Percentiles rank a stretch among this genome's conserved stretches.
Evolutionary conservation across 345 rosid genomes (phyloP).

Genomic region (Rhodamnia rubescens): DNA sequence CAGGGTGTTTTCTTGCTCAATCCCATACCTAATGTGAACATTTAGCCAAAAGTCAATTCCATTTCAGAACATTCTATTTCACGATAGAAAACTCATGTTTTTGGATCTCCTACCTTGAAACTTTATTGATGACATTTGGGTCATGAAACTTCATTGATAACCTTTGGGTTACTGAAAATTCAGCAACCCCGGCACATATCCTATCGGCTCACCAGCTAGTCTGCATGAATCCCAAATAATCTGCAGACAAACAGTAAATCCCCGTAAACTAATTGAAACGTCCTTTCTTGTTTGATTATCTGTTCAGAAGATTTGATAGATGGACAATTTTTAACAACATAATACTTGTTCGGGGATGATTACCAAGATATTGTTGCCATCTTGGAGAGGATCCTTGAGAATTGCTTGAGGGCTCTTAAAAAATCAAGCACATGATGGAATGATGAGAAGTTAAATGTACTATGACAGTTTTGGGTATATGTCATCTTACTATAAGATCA

Average conservation of each 20-base stretch:
- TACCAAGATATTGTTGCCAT: constrained; percentile 89
- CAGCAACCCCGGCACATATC: constrained; percentile 67
- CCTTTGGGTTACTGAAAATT: constrained; percentile 38
- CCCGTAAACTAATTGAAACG: not conserved
- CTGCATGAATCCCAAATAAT: constrained; percentile 78
- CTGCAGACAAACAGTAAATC: constrained; percentile 18
- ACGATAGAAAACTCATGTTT: not conserved
- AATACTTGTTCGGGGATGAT: constrained; percentile 4
- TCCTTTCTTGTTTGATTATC: not conserved
- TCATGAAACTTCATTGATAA: too few relatives aligned
- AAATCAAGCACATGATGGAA: too few relatives aligned
- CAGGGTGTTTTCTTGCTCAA: constrained; percentile 95
- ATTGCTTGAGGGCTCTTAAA: constrained; percentile 57
- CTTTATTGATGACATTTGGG: constrained; percentile 4
- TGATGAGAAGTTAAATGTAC: too few relatives aligned
- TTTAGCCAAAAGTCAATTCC: not conserved
- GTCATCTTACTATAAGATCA: too few relatives aligned
- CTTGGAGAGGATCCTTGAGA: constrained; percentile 83
- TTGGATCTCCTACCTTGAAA: constrained; percentile 44
- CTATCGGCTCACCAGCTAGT: constrained; percentile 82
- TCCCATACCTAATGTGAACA: constrained; percentile 44
- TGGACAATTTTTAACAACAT: not conserved
- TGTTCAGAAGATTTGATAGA: rapidly evolving
- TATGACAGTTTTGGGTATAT: too few relatives aligned
- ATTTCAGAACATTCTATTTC: not conserved